These are phyloP conservation scores for Colletotrichum nymphaeae DNA, from an alignment of 2,329 filamentous ascomycete species.

Conservation along the genomic window DNA sequence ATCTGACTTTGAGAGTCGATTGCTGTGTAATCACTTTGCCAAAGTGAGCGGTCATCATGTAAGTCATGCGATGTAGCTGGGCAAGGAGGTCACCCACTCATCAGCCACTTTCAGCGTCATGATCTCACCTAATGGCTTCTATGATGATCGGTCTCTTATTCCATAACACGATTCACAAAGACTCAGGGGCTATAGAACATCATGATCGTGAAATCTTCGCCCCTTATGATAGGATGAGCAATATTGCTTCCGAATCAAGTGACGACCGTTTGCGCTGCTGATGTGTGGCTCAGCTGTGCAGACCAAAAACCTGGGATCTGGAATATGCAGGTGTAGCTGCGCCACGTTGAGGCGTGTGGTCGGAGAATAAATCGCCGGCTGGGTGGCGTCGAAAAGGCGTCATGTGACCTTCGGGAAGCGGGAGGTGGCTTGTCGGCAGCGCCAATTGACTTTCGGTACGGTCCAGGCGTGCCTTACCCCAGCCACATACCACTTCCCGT, in stretches of 20 bases:
- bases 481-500: background rate
- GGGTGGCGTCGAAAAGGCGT: background rate
- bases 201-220: too few relatives aligned
- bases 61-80: background rate
- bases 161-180: too few relatives aligned
- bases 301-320: background rate
- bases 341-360: background rate
- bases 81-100: too few relatives aligned
- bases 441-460: background rate
- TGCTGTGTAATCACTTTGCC: background rate
- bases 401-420: background rate
- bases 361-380: background rate
- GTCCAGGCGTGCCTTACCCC: background rate
- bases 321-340: background rate
- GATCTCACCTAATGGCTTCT: too few relatives aligned
- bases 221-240: too few relatives aligned
- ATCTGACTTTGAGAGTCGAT: too few relatives aligned
- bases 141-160: too few relatives aligned
- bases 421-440: background rate
- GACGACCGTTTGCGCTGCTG: background rate
- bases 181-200: too few relatives aligned
- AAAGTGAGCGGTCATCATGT: background rate
- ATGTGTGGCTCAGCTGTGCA: conserved; percentile 3
- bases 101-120: too few relatives aligned
- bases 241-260: background rate